These are phyloP conservation scores for Phymatotrichopsis omnivora DNA, from an alignment of 2,329 filamentous ascomycete genomes.

Conservation along the genomic window DNA sequence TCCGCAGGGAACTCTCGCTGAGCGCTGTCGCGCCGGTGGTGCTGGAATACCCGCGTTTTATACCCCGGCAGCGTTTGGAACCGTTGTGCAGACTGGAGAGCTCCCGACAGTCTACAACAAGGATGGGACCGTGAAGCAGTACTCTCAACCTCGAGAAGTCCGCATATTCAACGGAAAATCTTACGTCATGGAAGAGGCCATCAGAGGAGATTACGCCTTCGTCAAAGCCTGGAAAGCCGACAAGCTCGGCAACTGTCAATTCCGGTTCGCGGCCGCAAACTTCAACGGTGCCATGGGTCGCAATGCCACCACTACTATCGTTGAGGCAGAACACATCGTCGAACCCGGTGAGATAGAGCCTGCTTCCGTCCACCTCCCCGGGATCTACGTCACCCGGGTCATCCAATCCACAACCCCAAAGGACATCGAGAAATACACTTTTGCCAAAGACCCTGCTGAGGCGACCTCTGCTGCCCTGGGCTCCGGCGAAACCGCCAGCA, in stretches of 20 bases:
- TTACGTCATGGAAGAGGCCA: constrained; percentile 67
- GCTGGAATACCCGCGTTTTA: constrained; percentile 73
- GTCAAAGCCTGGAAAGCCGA: constrained; percentile 68
- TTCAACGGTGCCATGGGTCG: constrained; percentile 73
- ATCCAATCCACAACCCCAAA: constrained; percentile 63
- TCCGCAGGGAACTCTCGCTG: constrained; percentile 64
- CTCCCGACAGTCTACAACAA: constrained; percentile 54
- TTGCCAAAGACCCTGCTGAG: constrained; percentile 39
- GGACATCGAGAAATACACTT: constrained; percentile 59
- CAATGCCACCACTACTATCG: constrained; percentile 65
- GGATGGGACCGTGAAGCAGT: constrained; percentile 51
- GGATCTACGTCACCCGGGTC: constrained; percentile 74
- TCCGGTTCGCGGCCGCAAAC: constrained; percentile 66
- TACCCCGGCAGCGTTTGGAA: constrained; percentile 63
- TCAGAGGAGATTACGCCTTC: constrained; percentile 67
- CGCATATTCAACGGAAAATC: constrained; percentile 61
- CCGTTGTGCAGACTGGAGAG: constrained; percentile 56
- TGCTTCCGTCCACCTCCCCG: constrained; percentile 65
- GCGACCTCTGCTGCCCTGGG: constrained; percentile 37
- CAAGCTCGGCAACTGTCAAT: constrained; percentile 67
- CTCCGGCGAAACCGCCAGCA: constrained; percentile 40
- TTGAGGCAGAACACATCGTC: constrained; percentile 78
- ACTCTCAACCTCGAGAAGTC: constrained; percentile 56
- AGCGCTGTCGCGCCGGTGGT: constrained; percentile 61
- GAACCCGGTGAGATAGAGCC: constrained; percentile 61